phyloP scores from a whole-genome alignment of 805 yeast genomes.

The Candida ulmi region DNA sequence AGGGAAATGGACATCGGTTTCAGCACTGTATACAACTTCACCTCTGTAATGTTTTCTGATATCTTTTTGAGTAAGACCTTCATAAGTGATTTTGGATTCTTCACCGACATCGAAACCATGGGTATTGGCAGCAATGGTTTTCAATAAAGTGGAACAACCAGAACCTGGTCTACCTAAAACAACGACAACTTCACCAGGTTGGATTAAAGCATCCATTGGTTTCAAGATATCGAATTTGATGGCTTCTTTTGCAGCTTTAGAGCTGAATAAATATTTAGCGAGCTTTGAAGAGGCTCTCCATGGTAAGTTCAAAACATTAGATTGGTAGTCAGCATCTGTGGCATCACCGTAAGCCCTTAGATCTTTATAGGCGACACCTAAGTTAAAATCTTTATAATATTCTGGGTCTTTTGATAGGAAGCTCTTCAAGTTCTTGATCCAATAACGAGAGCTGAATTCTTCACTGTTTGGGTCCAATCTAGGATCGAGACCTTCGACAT shows the following conservation, averaged over 20 bases:
- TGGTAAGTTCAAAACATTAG: conserved; percentile 46
- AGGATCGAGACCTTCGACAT: conserved; percentile 29
- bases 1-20: conserved; percentile 59
- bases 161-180: conserved; percentile 80
- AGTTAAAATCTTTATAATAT: conserved; percentile 47
- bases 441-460: conserved; percentile 49
- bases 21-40: conserved; percentile 61
- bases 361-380: conserved; percentile 55
- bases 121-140: conserved; percentile 49
- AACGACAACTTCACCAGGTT: conserved; percentile 65
- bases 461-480: conserved; percentile 54
- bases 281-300: conserved; percentile 16
- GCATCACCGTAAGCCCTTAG: conserved; percentile 59
- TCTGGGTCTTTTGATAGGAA: conserved; percentile 52
- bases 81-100: conserved; percentile 43
- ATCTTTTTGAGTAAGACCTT: conserved; percentile 40
- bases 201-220: conserved; percentile 48
- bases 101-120: conserved; percentile 47
- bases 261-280: conserved; percentile 11
- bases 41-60: conserved; percentile 48
- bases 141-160: conserved; percentile 59
- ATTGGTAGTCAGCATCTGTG: conserved; percentile 58
- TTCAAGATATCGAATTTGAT: conserved; percentile 40
- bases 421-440: conserved; percentile 58
- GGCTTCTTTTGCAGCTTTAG: conserved; percentile 19